phyloP scores from a whole-genome alignment of 768 basidiomycete genomes.

The Tulasnella sp. region DNA sequence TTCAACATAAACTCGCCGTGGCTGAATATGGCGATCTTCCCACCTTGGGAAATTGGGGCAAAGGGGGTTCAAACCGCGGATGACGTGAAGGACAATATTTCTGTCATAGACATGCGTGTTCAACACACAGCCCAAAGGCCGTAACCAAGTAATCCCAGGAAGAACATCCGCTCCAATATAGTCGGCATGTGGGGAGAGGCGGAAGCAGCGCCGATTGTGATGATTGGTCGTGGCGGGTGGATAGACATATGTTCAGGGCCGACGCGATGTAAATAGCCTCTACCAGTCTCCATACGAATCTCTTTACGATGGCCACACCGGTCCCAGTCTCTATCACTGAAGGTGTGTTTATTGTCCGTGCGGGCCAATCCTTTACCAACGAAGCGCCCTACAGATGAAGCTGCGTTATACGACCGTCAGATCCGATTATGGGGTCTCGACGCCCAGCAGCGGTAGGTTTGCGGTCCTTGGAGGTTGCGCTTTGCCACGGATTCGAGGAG shows the following conservation, averaged over 20 bases:
- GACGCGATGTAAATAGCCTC: too few relatives aligned
- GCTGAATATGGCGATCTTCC: neutral
- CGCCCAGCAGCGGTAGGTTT: slow-evolving; percentile 78
- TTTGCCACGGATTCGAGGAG: neutral
- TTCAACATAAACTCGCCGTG: neutral
- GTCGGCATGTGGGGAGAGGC: too few relatives aligned
- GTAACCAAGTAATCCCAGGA: too few relatives aligned
- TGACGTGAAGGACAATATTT: neutral
- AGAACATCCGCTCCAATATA: too few relatives aligned
- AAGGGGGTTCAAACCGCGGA: neutral
- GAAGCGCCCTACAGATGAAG: slow-evolving; percentile 37
- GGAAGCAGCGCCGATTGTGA: too few relatives aligned
- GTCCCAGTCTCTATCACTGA: slow-evolving; percentile 25
- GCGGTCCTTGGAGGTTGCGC: neutral
- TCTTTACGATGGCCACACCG: too few relatives aligned
- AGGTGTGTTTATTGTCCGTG: slow-evolving; percentile 26
- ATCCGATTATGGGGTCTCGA: slow-evolving; percentile 97
- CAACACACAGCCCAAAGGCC: too few relatives aligned
- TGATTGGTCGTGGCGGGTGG: too few relatives aligned
- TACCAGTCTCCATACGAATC: too few relatives aligned
- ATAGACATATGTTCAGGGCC: too few relatives aligned
- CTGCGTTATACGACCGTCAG: slow-evolving; percentile 91
- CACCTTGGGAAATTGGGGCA: neutral
- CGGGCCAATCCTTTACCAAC: neutral
- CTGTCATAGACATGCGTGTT: neutral